A percentile compares a stretch with the other conserved stretches of the same genome.
Conservation (phyloP, 148 eudicot species). For the Pharnaceum exiguum region DNA sequence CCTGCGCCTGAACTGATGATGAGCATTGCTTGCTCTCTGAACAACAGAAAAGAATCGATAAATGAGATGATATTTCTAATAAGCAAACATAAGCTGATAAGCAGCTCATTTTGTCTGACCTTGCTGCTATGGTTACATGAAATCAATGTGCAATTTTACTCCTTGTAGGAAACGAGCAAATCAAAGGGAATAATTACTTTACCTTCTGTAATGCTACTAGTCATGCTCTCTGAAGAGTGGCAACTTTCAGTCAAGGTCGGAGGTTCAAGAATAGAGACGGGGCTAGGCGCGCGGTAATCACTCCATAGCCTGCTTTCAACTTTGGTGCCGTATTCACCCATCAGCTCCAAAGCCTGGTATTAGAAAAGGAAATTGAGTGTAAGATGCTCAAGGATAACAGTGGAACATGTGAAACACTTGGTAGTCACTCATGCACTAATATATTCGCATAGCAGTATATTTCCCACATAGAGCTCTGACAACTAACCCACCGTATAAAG, state of each 20-base stretch:
- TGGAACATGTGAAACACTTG: too few relatives aligned
- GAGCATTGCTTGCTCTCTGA: slow-evolving; percentile 66
- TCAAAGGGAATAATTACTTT: neutral
- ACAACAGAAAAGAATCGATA: neutral
- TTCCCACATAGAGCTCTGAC: too few relatives aligned
- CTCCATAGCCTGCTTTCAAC: slow-evolving; percentile 39
- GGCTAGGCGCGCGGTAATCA: slow-evolving; percentile 55
- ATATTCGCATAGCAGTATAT: too few relatives aligned
- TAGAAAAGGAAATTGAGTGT: neutral
- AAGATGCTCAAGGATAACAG: neutral
- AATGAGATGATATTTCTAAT: neutral
- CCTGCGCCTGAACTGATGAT: slow-evolving; percentile 54
- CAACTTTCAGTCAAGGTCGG: slow-evolving; percentile 62
- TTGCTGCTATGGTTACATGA: neutral
- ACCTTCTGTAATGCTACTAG: slow-evolving; percentile 60
- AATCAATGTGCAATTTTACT: neutral
- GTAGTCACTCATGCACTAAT: neutral
- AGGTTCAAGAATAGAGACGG: slow-evolving; percentile 77
- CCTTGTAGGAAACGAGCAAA: neutral
- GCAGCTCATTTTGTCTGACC: too few relatives aligned
- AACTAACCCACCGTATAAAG: too few relatives aligned
- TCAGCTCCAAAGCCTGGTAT: slow-evolving; percentile 36
- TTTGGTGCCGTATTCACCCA: slow-evolving; percentile 32
- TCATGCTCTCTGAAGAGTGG: slow-evolving; percentile 59
- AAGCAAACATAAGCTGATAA: too few relatives aligned